These are phyloP conservation scores for Tripidium arundinaceum DNA, from an alignment of 202 grass and related monocot genomes.

Conservation along the genomic window DNA sequence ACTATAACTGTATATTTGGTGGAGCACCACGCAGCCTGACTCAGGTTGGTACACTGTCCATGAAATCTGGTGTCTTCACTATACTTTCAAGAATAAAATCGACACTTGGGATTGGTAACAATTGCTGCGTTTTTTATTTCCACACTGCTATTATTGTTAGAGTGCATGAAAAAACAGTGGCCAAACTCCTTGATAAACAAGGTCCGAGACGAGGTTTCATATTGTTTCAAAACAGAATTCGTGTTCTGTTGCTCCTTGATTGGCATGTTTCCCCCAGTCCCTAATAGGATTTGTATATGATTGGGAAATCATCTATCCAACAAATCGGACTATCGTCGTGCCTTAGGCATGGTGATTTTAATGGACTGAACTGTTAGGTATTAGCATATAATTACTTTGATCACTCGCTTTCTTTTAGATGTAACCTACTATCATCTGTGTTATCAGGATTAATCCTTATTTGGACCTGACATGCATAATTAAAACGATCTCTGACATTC, in stretches of 20 bases:
- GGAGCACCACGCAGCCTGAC: conserved; percentile 61
- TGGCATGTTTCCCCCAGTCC: background rate
- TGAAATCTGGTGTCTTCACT: background rate
- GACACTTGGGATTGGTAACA: background rate
- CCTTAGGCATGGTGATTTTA: background rate
- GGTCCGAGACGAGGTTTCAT: background rate
- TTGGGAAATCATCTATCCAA: background rate
- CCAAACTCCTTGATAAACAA: background rate
- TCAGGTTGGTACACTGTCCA: conserved; percentile 51
- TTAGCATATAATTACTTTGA: background rate
- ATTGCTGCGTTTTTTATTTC: background rate
- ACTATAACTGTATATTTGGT: conserved; percentile 79
- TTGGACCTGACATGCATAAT: background rate
- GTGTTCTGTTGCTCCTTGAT: background rate
- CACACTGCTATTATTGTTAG: background rate
- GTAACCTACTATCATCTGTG: background rate
- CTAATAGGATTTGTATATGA: background rate
- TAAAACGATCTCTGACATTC: too few species aligned
- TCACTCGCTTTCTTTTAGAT: background rate
- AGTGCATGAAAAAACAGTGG: background rate
- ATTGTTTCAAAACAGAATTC: background rate
- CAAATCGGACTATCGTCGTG: background rate
- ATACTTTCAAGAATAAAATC: background rate
- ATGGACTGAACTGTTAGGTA: background rate
- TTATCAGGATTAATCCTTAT: background rate